Percentiles rank a stretch among this genome's conserved stretches.
Evolutionary conservation across 306 rosid genomes (phyloP).

Genomic region (Calophaca sinica): DNA sequence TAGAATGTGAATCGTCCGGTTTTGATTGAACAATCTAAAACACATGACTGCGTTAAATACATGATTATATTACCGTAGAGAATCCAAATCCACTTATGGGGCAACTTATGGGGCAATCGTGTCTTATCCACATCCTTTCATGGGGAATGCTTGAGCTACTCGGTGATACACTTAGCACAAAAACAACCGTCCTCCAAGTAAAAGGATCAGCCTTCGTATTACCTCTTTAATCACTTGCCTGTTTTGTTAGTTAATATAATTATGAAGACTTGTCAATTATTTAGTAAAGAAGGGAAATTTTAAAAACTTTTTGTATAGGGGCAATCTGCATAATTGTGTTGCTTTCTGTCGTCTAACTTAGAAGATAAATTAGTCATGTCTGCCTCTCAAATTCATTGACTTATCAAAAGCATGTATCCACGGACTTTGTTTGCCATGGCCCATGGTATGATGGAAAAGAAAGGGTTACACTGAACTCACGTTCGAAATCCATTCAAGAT

Average conservation of each 20-base stretch:
- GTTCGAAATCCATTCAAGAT: constrained; percentile 3
- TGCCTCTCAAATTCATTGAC: constrained; percentile 34
- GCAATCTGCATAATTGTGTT: background rate
- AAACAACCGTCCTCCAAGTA: background rate
- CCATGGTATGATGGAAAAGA: constrained; percentile 38
- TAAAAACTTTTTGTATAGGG: constrained; percentile 1
- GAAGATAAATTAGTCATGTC: constrained; percentile 36
- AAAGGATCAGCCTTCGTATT: background rate
- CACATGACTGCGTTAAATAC: too few species aligned
- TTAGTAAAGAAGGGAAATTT: constrained; percentile 10
- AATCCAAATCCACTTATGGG: too few species aligned
- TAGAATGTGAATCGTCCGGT: too few species aligned
- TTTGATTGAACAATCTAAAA: too few species aligned
- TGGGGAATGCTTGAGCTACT: too few species aligned
- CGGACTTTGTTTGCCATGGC: constrained; percentile 30
- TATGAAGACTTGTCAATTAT: background rate
- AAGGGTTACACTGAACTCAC: constrained; percentile 18
- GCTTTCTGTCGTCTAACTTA: background rate
- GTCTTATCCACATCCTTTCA: too few species aligned
- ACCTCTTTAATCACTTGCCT: background rate
- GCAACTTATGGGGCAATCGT: too few species aligned
- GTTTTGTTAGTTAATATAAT: background rate
- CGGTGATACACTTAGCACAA: too few species aligned
- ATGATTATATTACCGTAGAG: too few species aligned
- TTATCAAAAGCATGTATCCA: constrained; percentile 9